Base-by-base conservation (phyloP, 192 early-diverging fungal species). In the Coemansia sp. region DNA sequence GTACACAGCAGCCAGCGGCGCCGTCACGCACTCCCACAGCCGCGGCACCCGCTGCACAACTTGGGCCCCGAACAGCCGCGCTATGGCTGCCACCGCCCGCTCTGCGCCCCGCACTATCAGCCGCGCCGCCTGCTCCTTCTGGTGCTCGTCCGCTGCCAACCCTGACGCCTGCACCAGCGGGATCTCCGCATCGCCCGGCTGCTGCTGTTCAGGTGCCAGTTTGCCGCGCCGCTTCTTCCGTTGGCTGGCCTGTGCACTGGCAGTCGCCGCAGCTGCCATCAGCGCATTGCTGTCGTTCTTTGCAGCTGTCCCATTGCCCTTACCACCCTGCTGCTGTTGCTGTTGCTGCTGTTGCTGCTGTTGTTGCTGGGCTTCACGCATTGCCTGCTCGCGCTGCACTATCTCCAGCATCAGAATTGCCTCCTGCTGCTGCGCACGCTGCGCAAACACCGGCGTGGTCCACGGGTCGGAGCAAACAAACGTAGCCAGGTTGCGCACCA, bases 401-500 rank as follows among this genome's bases (percentile, higher is more conserved):
- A 74, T 62, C 52, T 80, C 77, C 19, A 80, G 57, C 64, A 83
- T 68, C 60, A 79, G 20, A 30, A 74, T 67, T 11, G 68, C 19
- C 23, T 71, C 65, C 13, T 23, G 27, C 70, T 68, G 72, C 55
- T 40, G 20, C 25, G 61, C 59, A 2, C 77, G 77, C 50, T 80
- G 67, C 7, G 67, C 77, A 69, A 82, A 73, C 61, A 89, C 84
- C 7, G 91, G 89, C 28, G 89, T 91, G 2, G 77, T 78, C 27
- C 80, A 68, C 3, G 90, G 86, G 59, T 99, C 95, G 3, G 87
- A 85, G 60, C 95, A 97, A 17, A 93, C 81, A 53, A 93, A 90
- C 2, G 87, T 86, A 17, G 87, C 87, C 55, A 98, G 57, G 65
- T 99, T 99, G 38, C 88, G 90, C 50, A 95, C 72, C 36, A 99